Evolutionary conservation across 305 asterid species (phyloP).

Genomic region (Striga hermonthica): DNA sequence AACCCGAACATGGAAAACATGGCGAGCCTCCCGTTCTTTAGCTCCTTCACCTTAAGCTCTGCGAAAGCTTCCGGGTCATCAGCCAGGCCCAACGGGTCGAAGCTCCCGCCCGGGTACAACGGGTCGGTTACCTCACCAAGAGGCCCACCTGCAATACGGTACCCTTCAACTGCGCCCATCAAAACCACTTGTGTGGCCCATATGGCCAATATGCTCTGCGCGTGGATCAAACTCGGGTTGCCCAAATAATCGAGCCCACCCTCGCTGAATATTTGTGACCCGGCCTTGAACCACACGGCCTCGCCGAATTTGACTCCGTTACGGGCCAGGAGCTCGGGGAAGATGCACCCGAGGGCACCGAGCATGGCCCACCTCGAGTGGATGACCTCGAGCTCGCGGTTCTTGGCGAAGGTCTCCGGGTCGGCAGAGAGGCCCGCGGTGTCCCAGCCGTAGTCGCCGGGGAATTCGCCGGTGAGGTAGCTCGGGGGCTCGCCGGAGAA

Average conservation of each 20-base stretch:
- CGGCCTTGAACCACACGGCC: slow-evolving; percentile 40
- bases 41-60: too few species aligned
- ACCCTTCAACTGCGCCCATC: too few species aligned
- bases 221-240: slow-evolving; percentile 38
- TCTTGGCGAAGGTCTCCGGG: slow-evolving; percentile 37
- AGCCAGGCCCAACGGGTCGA: too few species aligned
- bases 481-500: slow-evolving; percentile 36
- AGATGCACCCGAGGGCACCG: slow-evolving; percentile 37
- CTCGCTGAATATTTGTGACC: slow-evolving; percentile 34
- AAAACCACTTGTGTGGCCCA: slow-evolving; percentile 34
- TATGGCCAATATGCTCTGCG: slow-evolving; percentile 36
- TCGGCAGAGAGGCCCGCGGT: slow-evolving; percentile 37
- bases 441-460: slow-evolving; percentile 41
- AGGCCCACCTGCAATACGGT: too few species aligned
- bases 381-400: slow-evolving; percentile 38
- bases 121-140: too few species aligned
- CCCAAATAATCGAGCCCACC: slow-evolving; percentile 41
- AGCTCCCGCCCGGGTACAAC: too few species aligned
- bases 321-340: slow-evolving; percentile 39
- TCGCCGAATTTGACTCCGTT: slow-evolving; percentile 39
- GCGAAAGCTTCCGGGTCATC: too few species aligned
- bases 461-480: slow-evolving; percentile 38
- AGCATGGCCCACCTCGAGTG: slow-evolving; percentile 44
- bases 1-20: too few species aligned
- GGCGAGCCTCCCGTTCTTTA: too few species aligned